phyloP scores from a whole-genome alignment of 768 basidiomycete species.

The Lanmaoa pseudosensibilis region DNA sequence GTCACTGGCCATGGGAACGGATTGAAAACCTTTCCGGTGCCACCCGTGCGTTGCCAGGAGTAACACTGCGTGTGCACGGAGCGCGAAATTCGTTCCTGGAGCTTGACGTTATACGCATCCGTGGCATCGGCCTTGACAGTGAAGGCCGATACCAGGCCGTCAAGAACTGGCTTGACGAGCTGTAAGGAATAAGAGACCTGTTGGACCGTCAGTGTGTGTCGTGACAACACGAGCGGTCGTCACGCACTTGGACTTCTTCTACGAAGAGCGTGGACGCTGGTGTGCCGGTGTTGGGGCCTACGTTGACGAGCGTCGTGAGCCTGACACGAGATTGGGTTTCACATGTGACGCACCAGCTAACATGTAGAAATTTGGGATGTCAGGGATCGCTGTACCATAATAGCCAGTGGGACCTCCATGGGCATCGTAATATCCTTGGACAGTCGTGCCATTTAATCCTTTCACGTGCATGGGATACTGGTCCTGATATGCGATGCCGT shows the following conservation, averaged over 20 bases:
- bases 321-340: background rate
- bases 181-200: constrained; percentile 32
- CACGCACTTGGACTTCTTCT: constrained; percentile 31
- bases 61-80: constrained; percentile 31
- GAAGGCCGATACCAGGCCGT: constrained; percentile 23
- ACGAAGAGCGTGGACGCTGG: constrained; percentile 25
- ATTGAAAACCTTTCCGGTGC: constrained; percentile 37
- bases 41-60: constrained; percentile 43
- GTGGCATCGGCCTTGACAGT: constrained; percentile 23
- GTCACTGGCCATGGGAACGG: constrained; percentile 41
- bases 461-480: constrained; percentile 23
- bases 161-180: constrained; percentile 31
- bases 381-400: constrained; percentile 33
- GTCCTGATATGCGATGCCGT: constrained; percentile 15
- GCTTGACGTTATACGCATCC: constrained; percentile 27
- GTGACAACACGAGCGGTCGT: background rate
- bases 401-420: constrained; percentile 37
- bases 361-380: constrained; percentile 39
- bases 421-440: constrained; percentile 30
- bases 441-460: constrained; percentile 23
- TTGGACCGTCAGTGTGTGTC: background rate
- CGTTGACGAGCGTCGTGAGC: background rate
- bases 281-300: constrained; percentile 32
- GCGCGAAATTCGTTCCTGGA: constrained; percentile 19
- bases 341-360: constrained; percentile 25